Conservation (phyloP, 441 rosid species). For the Aquilaria agallochum region DNA sequence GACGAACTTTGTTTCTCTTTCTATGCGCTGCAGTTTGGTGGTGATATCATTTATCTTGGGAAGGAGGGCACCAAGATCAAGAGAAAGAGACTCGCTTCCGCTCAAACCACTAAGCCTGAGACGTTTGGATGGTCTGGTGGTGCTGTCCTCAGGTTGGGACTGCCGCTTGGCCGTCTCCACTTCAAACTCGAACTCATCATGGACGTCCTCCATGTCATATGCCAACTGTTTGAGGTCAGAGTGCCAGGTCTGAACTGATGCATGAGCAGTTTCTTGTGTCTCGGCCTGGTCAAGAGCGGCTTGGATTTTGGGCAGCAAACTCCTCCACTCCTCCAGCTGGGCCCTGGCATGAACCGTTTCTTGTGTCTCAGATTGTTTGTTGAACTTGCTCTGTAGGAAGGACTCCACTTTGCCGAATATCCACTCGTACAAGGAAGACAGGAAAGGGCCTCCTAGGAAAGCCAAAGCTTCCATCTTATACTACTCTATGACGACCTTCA, state of each 20-base stretch:
- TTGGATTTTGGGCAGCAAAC: conserved; percentile 6
- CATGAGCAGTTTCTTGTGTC: conserved; percentile 14
- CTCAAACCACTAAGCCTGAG: no score
- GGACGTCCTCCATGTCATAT: conserved; percentile 16
- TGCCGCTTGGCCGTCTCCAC: neutral
- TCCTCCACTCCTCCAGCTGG: conserved; percentile 16
- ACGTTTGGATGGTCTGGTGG: conserved; percentile 1
- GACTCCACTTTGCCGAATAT: conserved; percentile 6
- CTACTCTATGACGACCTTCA: no score
- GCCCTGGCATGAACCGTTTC: neutral
- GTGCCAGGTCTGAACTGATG: conserved; percentile 13
- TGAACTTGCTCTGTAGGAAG: neutral
- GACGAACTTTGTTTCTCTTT: neutral
- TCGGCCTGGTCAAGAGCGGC: conserved; percentile 22
- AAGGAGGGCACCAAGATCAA: neutral
- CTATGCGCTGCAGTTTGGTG: neutral
- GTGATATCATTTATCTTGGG: conserved; percentile 11
- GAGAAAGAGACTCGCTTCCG: no score
- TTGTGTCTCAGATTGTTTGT: neutral
- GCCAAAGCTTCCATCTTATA: no score
- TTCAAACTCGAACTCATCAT: conserved; percentile 14
- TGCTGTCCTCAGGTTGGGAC: neutral
- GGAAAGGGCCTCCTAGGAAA: no score
- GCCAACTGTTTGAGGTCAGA: conserved; percentile 21
- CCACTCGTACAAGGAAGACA: no score